Evolutionary conservation across 2,329 filamentous ascomycete species (phyloP).

Genomic region (Neonectria neomacrospora): DNA sequence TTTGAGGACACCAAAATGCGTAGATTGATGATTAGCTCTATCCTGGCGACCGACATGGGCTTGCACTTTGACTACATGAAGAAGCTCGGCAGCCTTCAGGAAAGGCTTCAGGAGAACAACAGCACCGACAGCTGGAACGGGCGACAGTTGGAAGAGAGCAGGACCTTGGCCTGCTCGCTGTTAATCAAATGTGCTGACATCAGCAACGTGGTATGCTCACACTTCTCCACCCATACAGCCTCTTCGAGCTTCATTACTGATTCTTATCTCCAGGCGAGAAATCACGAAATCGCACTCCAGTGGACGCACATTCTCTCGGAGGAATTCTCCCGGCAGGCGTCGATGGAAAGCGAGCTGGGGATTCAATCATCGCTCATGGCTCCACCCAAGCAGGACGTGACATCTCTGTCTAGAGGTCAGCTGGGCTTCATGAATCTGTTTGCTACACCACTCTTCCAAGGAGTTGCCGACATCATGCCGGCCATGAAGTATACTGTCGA

Average conservation of each 20-base stretch:
- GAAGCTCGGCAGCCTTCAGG: constrained; percentile 82
- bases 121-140: constrained; percentile 79
- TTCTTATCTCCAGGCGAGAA: constrained; percentile 73
- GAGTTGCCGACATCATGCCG: constrained; percentile 86
- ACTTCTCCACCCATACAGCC: background rate
- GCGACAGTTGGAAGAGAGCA: constrained; percentile 79
- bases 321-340: constrained; percentile 91
- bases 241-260: constrained; percentile 31
- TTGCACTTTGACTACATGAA: constrained; percentile 97
- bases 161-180: constrained; percentile 85
- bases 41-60: constrained; percentile 97
- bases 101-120: constrained; percentile 76
- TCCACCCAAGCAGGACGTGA: constrained; percentile 82
- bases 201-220: constrained; percentile 86
- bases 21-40: constrained; percentile 95
- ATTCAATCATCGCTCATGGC: constrained; percentile 91
- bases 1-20: constrained; percentile 85
- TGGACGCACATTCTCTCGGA: constrained; percentile 97
- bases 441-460: constrained; percentile 89
- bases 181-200: constrained; percentile 99
- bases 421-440: constrained; percentile 98
- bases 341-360: constrained; percentile 88
- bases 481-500: constrained; percentile 85
- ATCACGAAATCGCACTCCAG: constrained; percentile 81
- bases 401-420: constrained; percentile 87